Evolutionary conservation across 495 filamentous ascomycete genomes (phyloP), one percentile per base, ranked within the genome.

Genomic region (Hyaloscypha variabilis): DNA sequence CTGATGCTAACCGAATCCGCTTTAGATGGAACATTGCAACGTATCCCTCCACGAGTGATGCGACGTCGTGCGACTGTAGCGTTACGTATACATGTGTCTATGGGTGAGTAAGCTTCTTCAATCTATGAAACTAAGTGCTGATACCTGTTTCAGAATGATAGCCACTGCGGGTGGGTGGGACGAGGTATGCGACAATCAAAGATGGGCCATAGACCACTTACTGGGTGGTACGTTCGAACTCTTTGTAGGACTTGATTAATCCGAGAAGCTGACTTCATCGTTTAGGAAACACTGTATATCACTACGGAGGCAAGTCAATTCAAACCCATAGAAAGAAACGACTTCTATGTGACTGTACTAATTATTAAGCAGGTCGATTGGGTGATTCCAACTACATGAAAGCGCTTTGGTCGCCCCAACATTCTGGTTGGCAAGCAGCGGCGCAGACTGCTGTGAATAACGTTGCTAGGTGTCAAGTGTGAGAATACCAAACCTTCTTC

Each of bases 11-110:
- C 3, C 5, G 30, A 42, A 13, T 42, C 17, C 2, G 8, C 14
- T 42, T 42, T 14, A 42, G 39, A 42, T 42, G 39, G 39, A 14
- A 6, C 39, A 42, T 42, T 42, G 39, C 39, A 42, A 42, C 39
- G 39, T 42, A 42, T 42, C 39, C 39, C 17, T 11, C 6, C 39
- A 42, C 39, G 39, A 42, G 39, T 42, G 39, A 42, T 42, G 39
- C 39, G 8, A 42, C 39, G 17, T 42, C 39, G 17, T 63, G 60
- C 51, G 60, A 55, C 29, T 63, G 60, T 30, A 14, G 11, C 17
- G 60, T 63, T 23, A 63, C 60, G 17, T 63, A 63, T 55, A 63
- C 60, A 13, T 63, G 60, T 42, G n/a, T 19, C 13, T 63, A 63
- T 63, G 60, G 60, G n/a, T 21, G 30, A 42, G 39, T 42, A 14